phyloP scores from a whole-genome alignment of 2,329 filamentous ascomycete genomes.

The Pestalotiopsis sp. region DNA sequence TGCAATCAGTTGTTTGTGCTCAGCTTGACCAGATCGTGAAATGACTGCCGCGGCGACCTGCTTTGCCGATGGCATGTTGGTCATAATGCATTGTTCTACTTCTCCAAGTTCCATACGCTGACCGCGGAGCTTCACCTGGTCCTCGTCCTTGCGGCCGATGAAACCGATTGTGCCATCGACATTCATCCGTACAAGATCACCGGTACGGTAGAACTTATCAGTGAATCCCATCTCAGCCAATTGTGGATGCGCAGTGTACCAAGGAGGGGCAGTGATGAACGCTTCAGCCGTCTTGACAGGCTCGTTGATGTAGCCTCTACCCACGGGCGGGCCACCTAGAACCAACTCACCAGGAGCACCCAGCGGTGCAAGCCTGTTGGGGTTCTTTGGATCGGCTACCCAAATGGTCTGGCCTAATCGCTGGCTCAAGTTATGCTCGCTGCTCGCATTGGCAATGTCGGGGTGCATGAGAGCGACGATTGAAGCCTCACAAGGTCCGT shows the following conservation, averaged over 20 bases:
- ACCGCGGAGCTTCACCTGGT: conserved; percentile 52
- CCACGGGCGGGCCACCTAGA: conserved; percentile 35
- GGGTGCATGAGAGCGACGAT: conserved; percentile 11
- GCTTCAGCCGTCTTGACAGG: conserved; percentile 38
- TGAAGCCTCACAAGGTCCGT: conserved; percentile 14
- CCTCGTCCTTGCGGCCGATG: conserved; percentile 45
- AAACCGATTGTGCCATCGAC: conserved; percentile 30
- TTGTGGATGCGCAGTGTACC: background rate
- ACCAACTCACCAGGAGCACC: conserved; percentile 11
- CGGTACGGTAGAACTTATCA: conserved; percentile 32
- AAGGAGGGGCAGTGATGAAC: conserved; percentile 38
- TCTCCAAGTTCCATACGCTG: conserved; percentile 47
- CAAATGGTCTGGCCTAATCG: conserved; percentile 14
- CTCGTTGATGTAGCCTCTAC: conserved; percentile 43
- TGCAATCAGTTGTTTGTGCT: conserved; percentile 12
- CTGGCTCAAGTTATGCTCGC: conserved; percentile 11
- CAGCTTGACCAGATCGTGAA: conserved; percentile 1
- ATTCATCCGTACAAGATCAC: conserved; percentile 34
- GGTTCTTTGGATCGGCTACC: conserved; percentile 19
- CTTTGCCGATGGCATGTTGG: conserved; percentile 11
- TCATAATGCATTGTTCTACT: conserved; percentile 35
- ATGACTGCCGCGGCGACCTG: conserved; percentile 15
- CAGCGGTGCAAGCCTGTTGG: conserved; percentile 20
- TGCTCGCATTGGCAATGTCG: background rate
- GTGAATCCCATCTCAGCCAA: background rate